Base-by-base conservation (phyloP, 176 grass and related monocot species). In the Bolboschoenus planiculmis region DNA sequence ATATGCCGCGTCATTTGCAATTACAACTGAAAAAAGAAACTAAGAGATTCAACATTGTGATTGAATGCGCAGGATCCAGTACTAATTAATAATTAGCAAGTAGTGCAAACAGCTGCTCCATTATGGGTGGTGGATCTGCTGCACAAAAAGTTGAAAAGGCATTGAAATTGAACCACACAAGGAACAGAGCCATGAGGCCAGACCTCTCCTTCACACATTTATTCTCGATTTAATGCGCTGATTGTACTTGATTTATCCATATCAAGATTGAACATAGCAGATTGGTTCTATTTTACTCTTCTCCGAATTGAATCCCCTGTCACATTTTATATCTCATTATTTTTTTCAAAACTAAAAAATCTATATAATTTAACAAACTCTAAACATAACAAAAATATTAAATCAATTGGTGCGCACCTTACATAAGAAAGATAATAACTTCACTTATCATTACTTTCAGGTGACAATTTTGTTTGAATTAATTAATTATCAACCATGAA, bases 61-160 rank as follows among this genome's bases (percentile, higher is more conserved):
- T n/a, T n/a, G n/a, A n/a, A n/a, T n/a, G n/a, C n/a, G n/a, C n/a
- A n/a, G n/a, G n/a, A n/a, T n/a, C n/a, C 56, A 37, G 50, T 8
- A 30, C 18, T 35, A 11, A 35, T 34, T 13, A 50, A 13, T 50
- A 11, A 63, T 63, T 63, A 63, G 13, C 13, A 65, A 65, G 30
- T 65, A 30, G 14, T 35, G 23, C 43, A 60, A 53, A 1, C 4
- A 60, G 78, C 35, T 80, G 27, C 34, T 59, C 78, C 78, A 62
- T 62, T 81, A 81, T 81, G 20, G 78, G 55, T 81, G 78, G 78
- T 62, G 78, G 78, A 81, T 81, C 35, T 81, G 78, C 5, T 59
- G 11, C 18, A 61, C 48, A 62, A 81, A 79, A 62, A 62, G 78
- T 81, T 81, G 34, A 62, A 81, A 31, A 81, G 40, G 68, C 40